These are phyloP conservation scores for Eucalyptus erythrocorys DNA, from an alignment of 345 rosid species.

Conservation along the genomic window DNA sequence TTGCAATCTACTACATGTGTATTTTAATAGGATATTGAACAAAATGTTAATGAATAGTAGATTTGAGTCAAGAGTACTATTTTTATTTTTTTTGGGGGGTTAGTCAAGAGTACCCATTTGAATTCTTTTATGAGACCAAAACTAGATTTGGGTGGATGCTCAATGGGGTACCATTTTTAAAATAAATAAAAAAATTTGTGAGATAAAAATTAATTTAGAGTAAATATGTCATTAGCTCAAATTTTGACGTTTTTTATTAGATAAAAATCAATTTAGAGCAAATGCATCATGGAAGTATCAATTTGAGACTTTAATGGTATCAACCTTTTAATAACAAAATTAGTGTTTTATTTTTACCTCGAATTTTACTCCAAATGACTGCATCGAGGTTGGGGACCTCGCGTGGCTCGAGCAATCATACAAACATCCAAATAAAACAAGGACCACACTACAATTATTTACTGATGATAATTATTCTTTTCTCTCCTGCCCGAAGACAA, in stretches of 20 bases:
- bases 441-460: not conserved
- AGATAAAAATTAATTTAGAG: not conserved
- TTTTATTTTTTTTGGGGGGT: too few relatives aligned
- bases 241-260: not conserved
- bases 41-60: not conserved
- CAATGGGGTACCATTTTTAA: not conserved
- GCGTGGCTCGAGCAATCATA: not conserved
- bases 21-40: accelerated
- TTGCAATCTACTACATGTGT: not conserved
- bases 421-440: not conserved
- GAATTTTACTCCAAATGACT: not conserved
- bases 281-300: accelerated
- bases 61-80: accelerated
- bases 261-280: not conserved
- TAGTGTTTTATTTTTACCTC: not conserved
- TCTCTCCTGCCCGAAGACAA: not conserved
- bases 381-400: not conserved
- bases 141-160: not conserved
- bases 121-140: not conserved
- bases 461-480: not conserved
- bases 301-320: not conserved
- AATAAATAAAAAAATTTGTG: not conserved
- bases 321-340: not conserved
- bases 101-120: not conserved
- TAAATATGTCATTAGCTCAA: not conserved